Base-by-base conservation (phyloP, 441 rosid species). In the Pelargonium fulgidum region DNA sequence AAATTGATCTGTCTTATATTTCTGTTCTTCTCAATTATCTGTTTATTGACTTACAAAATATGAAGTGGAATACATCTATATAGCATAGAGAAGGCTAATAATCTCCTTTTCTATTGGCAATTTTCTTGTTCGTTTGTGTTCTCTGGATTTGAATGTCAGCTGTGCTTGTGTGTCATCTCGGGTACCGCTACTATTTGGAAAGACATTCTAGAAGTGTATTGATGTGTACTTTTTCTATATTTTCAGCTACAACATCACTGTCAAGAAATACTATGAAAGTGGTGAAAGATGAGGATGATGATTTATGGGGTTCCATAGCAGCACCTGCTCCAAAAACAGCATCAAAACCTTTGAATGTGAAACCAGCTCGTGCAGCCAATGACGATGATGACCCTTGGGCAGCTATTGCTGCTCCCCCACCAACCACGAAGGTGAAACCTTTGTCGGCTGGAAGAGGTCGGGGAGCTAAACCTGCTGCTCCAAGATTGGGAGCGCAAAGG, bases 261-360 rank as follows among this genome's bases (percentile, higher is more conserved):
- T 85, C 93, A 9, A 90, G 88, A 82, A 65, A 68, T 64, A 42
- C 85, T 8, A 72, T 14, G 11, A 90, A 85, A 82, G 84, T 68
- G 64, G 26, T 82, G 10, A 82, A 76, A 41, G 81, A 83, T 16
- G 89, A 89, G 73, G 98, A 85, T n/a, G 87, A 87, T 77, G 98
- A 92, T 79, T 82, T 95, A 74, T 95, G 99, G 99, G 95, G 98
- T 68, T 85, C 99, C 56, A 90, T 94, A 64, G 98, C 99, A 45
- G 95, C 96, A 14, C 86, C 98, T 68, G 80, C 86, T 13, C 97
- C 98, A 33, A 87, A 79, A 79, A 80, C 87, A 7, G 20, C 82
- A 20, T 86, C 92, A 19, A 87, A 81, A 78, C 85, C 96, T 39
- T 77, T 88, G 82, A 87, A 81, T 71, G 77, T 77, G 66, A 92